Percentiles rank a stretch among this genome's conserved stretches.
Conservation (phyloP, 306 rosid genomes). For the Rosa lucieae region DNA sequence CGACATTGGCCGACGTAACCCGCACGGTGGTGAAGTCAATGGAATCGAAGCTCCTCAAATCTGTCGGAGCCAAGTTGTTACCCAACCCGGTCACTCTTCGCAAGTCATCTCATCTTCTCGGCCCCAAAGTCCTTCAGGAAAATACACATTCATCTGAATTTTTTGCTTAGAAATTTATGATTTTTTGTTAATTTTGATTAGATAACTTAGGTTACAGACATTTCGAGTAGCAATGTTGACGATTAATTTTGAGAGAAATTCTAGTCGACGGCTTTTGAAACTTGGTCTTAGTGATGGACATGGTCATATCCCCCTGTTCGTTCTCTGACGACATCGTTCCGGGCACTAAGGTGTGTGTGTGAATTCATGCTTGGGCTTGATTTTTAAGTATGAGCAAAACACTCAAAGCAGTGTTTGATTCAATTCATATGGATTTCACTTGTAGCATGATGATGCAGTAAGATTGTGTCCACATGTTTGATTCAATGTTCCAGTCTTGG, state of each 20-base stretch:
- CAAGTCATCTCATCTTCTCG: slow-evolving; percentile 54
- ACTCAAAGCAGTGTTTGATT: background rate
- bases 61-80: slow-evolving; percentile 61
- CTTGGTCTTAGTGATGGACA: slow-evolving; percentile 77
- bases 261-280: slow-evolving; percentile 59
- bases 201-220: slow-evolving; percentile 75
- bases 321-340: slow-evolving; percentile 64
- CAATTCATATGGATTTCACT: background rate
- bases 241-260: slow-evolving; percentile 36
- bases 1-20: slow-evolving; percentile 50
- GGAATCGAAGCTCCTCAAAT: slow-evolving; percentile 65
- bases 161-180: slow-evolving; percentile 6
- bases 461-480: no score
- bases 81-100: slow-evolving; percentile 60
- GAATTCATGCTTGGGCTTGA: background rate
- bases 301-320: slow-evolving; percentile 42
- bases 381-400: no score
- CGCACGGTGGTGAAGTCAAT: slow-evolving; percentile 37
- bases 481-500: slow-evolving; percentile 70
- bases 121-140: slow-evolving; percentile 80
- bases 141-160: background rate
- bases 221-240: slow-evolving; percentile 55
- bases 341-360: slow-evolving; percentile 67
- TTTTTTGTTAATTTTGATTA: slow-evolving; percentile 30
- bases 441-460: background rate